Percentiles rank a stretch among this genome's conserved stretches.
Conservation (phyloP, 164 flowering plant species). For the Dillenia turbinata region DNA sequence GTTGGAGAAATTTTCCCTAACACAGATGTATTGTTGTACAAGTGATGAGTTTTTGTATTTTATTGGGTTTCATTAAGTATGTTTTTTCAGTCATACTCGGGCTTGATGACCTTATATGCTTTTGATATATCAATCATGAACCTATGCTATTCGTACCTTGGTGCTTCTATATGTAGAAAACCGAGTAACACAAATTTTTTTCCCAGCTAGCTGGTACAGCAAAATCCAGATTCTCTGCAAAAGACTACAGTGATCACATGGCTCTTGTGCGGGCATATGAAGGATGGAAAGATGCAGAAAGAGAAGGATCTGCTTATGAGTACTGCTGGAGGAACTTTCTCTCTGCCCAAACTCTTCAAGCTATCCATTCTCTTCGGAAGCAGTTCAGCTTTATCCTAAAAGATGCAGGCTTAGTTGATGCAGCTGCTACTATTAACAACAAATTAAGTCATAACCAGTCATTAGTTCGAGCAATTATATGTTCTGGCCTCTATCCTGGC, state of each 20-base stretch:
- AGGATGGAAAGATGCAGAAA: constrained; percentile 99
- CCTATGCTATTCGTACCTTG: too few species aligned
- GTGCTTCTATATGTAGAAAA: too few species aligned
- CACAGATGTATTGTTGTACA: too few species aligned
- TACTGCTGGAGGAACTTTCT: constrained; percentile 98
- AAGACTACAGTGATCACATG: constrained; percentile 99
- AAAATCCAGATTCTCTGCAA: constrained; percentile 93
- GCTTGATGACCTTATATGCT: too few species aligned
- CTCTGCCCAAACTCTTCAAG: constrained; percentile 94
- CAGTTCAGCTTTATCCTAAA: constrained; percentile 81
- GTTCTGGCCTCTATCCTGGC: constrained; percentile 97
- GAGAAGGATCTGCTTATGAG: constrained; percentile 94
- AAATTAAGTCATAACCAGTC: constrained; percentile 88
- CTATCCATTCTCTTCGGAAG: constrained; percentile 93
- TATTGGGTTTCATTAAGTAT: too few species aligned
- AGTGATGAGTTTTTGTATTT: too few species aligned
- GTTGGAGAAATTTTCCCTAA: too few species aligned
- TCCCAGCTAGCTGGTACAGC: constrained; percentile 87
- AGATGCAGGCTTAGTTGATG: constrained; percentile 75
- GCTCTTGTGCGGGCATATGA: constrained; percentile 99
- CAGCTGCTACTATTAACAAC: constrained; percentile 52
- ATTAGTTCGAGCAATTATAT: constrained; percentile 89
- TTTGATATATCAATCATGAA: too few species aligned
- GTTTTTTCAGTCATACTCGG: too few species aligned
- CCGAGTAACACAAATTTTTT: too few species aligned